A percentile compares a stretch with the other conserved stretches of the same genome.
Evolutionary conservation across 208 protist species (phyloP).

Genomic region (Leishmania gerbilli): DNA sequence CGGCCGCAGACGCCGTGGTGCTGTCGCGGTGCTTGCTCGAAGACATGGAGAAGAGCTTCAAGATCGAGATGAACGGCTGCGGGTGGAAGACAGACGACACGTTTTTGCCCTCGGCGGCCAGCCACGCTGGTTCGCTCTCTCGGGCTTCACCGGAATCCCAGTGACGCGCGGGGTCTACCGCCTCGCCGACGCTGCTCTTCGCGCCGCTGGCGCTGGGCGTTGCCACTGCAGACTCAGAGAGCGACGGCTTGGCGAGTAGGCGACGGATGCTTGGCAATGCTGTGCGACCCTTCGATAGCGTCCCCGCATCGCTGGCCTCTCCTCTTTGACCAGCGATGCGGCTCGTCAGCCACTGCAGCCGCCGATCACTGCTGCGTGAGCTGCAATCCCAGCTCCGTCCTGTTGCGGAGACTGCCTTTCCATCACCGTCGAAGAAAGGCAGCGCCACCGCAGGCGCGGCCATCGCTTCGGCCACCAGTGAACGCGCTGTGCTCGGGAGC

Average conservation of each 20-base stretch:
- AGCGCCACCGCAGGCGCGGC: conserved; percentile 12
- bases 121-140: conserved; percentile 21
- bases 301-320: neutral
- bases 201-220: conserved; percentile 2
- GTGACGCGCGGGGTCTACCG: neutral
- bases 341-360: conserved; percentile 23
- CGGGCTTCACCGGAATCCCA: neutral
- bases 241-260: conserved; percentile 23
- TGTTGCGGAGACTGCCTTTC: conserved; percentile 17
- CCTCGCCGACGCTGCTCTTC: neutral
- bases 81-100: conserved; percentile 23
- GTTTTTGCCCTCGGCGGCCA: conserved; percentile 18
- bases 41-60: conserved; percentile 21
- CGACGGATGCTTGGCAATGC: conserved; percentile 29
- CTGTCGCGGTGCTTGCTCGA: neutral
- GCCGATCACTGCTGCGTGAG: conserved; percentile 21
- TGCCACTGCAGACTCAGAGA: conserved; percentile 1
- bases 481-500: neutral
- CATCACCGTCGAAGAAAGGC: conserved; percentile 23
- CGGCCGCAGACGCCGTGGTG: neutral
- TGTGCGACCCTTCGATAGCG: neutral
- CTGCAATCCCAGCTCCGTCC: conserved; percentile 8
- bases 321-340: conserved; percentile 5
- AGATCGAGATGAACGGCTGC: conserved; percentile 27
- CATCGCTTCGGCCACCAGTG: neutral